Percentiles rank a stretch among this genome's conserved stretches.
phyloP scores from a whole-genome alignment of 352 stramenopile species.

The Aphanomyces invadans region DNA sequence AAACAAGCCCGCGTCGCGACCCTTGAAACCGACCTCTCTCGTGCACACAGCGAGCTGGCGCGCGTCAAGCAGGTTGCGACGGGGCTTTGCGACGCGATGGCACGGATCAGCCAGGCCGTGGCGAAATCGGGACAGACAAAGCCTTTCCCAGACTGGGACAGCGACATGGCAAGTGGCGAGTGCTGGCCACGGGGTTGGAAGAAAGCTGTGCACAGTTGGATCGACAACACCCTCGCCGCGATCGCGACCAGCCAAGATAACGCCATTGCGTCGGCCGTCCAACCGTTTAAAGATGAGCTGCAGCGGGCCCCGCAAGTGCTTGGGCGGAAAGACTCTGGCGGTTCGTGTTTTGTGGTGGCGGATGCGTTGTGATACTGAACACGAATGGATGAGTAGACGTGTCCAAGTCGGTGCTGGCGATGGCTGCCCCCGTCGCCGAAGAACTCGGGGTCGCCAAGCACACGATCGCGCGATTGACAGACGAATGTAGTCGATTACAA shows the following conservation, averaged over 20 bases:
- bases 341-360: not conserved
- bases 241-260: not conserved
- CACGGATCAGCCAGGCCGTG: not conserved
- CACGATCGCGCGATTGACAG: not conserved
- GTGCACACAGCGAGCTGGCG: not conserved
- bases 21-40: no score
- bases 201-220: not conserved
- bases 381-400: not conserved
- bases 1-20: no score
- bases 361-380: not conserved
- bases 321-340: not conserved
- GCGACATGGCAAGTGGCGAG: not conserved
- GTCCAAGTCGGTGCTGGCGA: not conserved
- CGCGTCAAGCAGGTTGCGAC: not conserved
- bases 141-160: not conserved
- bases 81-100: not conserved
- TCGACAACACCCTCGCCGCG: not conserved
- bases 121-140: no score
- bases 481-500: not conserved
- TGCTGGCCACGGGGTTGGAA: not conserved
- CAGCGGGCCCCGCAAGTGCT: not conserved
- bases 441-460: not conserved
- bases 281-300: conserved; percentile 4
- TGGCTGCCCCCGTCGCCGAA: not conserved
- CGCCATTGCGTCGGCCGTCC: not conserved